Percentiles rank a stretch among this genome's conserved stretches.
phyloP scores from a whole-genome alignment of 768 basidiomycete genomes.

The Tulasnella sp. region DNA sequence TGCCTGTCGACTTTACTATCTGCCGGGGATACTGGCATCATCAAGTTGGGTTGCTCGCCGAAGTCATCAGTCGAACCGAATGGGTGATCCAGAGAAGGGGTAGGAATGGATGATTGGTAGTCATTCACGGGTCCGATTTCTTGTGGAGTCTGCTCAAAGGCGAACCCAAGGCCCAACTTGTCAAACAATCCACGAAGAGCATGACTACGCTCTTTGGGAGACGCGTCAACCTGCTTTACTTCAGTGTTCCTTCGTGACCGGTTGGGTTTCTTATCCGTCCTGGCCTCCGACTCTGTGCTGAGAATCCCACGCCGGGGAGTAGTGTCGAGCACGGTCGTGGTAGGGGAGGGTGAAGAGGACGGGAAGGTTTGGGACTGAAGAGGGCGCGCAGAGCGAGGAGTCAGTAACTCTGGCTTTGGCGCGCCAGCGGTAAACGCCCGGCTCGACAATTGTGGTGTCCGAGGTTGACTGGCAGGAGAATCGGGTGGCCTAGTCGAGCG shows the following conservation, averaged over 20 bases:
- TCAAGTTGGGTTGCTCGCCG: neutral
- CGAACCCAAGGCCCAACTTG: constrained; percentile 3
- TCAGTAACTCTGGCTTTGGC: neutral
- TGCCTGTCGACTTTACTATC: neutral
- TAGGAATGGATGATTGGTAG: neutral
- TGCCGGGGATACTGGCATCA: too few relatives aligned
- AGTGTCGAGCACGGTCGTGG: neutral
- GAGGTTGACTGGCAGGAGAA: neutral
- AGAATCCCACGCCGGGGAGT: neutral
- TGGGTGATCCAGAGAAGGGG: neutral
- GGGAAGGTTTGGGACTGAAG: neutral
- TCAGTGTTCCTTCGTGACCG: neutral
- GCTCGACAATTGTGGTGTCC: neutral
- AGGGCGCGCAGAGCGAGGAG: neutral
- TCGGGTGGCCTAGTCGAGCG: neutral
- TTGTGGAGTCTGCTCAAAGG: neutral
- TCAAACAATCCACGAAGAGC: constrained; percentile 1
- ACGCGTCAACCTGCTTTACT: neutral
- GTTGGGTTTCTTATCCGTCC: neutral
- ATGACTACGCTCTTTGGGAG: neutral
- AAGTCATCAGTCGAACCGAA: too few relatives aligned
- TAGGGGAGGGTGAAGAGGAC: neutral
- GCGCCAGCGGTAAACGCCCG: neutral
- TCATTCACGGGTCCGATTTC: neutral
- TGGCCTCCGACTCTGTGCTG: neutral